Base-by-base conservation (phyloP, 2,329 filamentous ascomycete genomes). In the Diplodia seriata region DNA sequence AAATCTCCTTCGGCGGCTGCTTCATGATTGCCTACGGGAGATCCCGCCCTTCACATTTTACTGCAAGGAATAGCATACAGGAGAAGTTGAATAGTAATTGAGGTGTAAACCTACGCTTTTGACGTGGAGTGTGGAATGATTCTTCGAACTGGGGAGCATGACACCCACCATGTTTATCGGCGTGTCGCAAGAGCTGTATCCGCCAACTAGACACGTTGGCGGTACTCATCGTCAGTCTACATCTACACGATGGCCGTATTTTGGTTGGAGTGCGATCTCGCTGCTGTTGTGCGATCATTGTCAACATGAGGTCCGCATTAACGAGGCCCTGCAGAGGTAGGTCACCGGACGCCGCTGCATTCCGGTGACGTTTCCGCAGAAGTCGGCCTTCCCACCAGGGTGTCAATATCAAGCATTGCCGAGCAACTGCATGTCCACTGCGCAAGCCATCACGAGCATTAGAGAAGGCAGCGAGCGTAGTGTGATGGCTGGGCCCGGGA, bases 331-430 rank as follows among this genome's bases (percentile, higher is more conserved):
- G 56, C 38, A 59, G 26, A 11, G 38, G 38, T 47, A 5, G 38
- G 38, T 59, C 56, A 59, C 56, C 38, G 23, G 56, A 59, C 23
- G 33, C 15, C 36, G 36, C 38, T 38, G 12, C 43, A 47, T 47
- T 47, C 43, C 43, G 4, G 18, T 0, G 8, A n/a, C 43, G 2
- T 47, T 47, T 18, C 18, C 43, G 43, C 11, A 9, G 18, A 47
- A 47, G 8, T 20, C 8, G 8, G 36, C 36, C 36, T 12, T 38
- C 36, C 9, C 7, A 4, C 36, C 36, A 38, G 36, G 36, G 9
- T 2, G 11, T 38, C 11, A 12, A 38, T 38, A 12, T 38, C 36
- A 38, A 38, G 36, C 36, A 38, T 12, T 38, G 36, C 11, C 36
- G 36, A 38, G 9, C 11, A 8, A 38, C 11, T 38, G 7, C 36